Evolutionary conservation across 129 eudicot genomes (phyloP), one percentile per base, ranked within the genome.

Genomic region (Ambrosia artemisiifolia): DNA sequence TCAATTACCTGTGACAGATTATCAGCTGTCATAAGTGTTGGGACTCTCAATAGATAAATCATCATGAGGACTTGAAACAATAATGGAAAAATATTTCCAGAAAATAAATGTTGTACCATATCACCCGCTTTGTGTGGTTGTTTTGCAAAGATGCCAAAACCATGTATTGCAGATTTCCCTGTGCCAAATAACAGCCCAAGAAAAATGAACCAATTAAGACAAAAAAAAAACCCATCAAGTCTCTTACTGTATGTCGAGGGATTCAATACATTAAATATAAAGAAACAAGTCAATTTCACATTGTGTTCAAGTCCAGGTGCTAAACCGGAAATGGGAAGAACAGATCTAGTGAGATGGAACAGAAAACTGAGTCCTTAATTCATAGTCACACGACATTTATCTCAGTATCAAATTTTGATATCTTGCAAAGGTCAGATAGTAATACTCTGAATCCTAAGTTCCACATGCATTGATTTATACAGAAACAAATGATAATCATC

Each of bases 101-200:
- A 19, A 16, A 19, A 59, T 62, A 56, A 46, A 20, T 30, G 43
- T 3, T 35, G 11, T 83, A 95, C 99, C 99, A 95, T 95, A 86
- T 95, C 99, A 73, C 99, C 99, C 30, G 99, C 97, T 83, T 74
- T 79, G 81, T 95, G 97, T 24, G 89, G 97, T 65, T 82, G 86
- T 81, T 95, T 95, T 2, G 99, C 77, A 63, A 95, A 90, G 67
- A 95, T 87, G 46, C 99, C 99, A 78, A 81, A 90, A 69, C 99
- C 99, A 83, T 95, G 99, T 72, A 95, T 90, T 73, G 84, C 88
- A 71, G 99, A 95, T 78, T 95, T 95, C 36, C 99, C 99, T 95
- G 80, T 14, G 61, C 34, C 70, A 65, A 69, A 60, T 44, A 64
- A 64, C 34, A 60, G 18, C 17, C 70, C 69, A 55, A 53, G 18